Conservation (phyloP, 1,284 basidiomycete species). For the Cutaneotrichosporon cutaneum region DNA sequence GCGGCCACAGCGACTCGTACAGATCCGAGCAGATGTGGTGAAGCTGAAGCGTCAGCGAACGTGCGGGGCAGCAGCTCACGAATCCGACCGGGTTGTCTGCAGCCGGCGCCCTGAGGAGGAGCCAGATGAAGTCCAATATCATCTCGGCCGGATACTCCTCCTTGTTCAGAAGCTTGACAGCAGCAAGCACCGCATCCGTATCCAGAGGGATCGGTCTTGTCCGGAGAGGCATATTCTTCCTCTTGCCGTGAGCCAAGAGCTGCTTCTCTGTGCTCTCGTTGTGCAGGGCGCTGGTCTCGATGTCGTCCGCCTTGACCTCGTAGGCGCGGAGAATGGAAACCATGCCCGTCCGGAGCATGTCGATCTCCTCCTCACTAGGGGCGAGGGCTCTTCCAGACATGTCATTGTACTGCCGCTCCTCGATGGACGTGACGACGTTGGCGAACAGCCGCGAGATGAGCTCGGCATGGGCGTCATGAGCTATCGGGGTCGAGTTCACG, state of each 20-base stretch:
- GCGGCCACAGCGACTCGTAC: slow-evolving; percentile 35
- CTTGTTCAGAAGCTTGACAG: slow-evolving; percentile 23
- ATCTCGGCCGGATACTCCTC: slow-evolving; percentile 27
- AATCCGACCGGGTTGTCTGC: slow-evolving; percentile 38
- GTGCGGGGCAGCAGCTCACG: slow-evolving; percentile 20
- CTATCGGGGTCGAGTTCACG: slow-evolving; percentile 31
- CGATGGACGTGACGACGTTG: slow-evolving; percentile 9
- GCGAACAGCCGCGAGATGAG: slow-evolving; percentile 29
- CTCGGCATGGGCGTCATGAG: slow-evolving; percentile 27
- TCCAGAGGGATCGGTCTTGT: slow-evolving; percentile 24
- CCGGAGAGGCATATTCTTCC: neutral
- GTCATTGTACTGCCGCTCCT: neutral
- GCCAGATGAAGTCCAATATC: slow-evolving; percentile 44
- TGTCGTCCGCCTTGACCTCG: slow-evolving; percentile 27
- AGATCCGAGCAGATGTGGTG: slow-evolving; percentile 27
- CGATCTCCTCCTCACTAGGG: slow-evolving; percentile 6
- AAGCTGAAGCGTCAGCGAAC: slow-evolving; percentile 16
- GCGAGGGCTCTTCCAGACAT: too few relatives aligned
- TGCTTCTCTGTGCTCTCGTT: neutral
- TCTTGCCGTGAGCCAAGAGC: neutral
- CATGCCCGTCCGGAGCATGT: slow-evolving; percentile 18
- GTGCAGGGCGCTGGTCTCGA: slow-evolving; percentile 4
- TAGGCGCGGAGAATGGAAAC: slow-evolving; percentile 32
- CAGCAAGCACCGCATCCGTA: slow-evolving; percentile 25
- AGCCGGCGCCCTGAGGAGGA: slow-evolving; percentile 33